Base-by-base conservation (phyloP, 106 monocot genomes). In the Acorus calamus region DNA sequence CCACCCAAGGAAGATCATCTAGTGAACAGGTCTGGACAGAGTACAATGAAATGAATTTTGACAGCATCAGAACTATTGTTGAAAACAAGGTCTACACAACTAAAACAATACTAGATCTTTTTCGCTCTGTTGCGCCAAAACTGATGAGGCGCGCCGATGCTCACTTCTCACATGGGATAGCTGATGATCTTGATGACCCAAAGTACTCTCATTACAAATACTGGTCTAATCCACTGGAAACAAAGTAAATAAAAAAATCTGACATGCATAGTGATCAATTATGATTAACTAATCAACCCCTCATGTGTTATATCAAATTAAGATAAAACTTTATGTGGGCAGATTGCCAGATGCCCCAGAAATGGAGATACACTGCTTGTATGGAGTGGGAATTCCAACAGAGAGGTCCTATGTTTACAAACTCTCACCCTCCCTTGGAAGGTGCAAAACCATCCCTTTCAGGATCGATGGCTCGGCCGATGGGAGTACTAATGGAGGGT, bases 141-240 rank as follows among this genome's bases (percentile, higher is more conserved):
- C 92, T 99, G 98, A 99, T 99, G 98, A 74, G 83, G 50, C 87
- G 98, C 65, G 98, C 92, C 49, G 86, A 73, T 74, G 74, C 77
- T 71, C 98, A 99, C 75, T 99, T 92, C 74, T 88, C 92, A 56
- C 86, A 88, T 81, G 98, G 98, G 52, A 81, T 99, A 60, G 98
- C 98, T 54, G 98, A 99, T 10, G 68, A 99, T 73, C 66, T 99
- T 69, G 88, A 86, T 79, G 92, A 99, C 66, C 81, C 83, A 14
- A 84, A 92, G 61, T 99, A 92, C 56, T 14, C 66, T 50, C 85
- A 99, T 59, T 88, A 92, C 73, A 99, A 86, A 79, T 86, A 99
- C 72, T 99, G 98, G 98, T 99, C 98, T 49, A 99, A 99, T 52
- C 98, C 98, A 59, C 72, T 99, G 79, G 92, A 92, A 61, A 92